A percentile compares a stretch with the other conserved stretches of the same genome.
Conservation (phyloP, 192 early-diverging fungal species). For the Coemansia sp. region DNA sequence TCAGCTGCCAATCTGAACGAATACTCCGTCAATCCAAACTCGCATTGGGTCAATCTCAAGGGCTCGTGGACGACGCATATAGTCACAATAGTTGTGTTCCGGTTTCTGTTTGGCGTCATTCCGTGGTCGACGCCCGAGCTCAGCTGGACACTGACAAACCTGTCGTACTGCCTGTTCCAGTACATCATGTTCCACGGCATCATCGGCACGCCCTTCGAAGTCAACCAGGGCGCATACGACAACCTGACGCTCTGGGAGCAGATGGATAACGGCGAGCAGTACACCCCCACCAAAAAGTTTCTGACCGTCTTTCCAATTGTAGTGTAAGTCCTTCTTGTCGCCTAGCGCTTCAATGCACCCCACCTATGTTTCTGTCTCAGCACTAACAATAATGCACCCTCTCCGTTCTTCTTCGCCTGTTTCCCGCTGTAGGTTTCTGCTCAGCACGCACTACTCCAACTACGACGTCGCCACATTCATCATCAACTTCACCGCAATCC, state of each 20-base stretch:
- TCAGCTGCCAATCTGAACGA: constrained; percentile 56
- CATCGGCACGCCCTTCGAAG: constrained; percentile 92
- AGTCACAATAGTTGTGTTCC: constrained; percentile 75
- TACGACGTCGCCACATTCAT: constrained; percentile 89
- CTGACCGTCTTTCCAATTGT: constrained; percentile 90
- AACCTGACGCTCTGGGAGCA: constrained; percentile 98
- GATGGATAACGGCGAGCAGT: constrained; percentile 96
- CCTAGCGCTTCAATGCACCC: no score
- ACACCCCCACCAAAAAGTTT: constrained; percentile 98
- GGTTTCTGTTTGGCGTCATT: constrained; percentile 77
- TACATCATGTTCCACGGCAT: constrained; percentile 99
- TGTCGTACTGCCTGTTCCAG: constrained; percentile 87
- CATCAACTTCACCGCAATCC: constrained; percentile 82
- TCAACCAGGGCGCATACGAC: constrained; percentile 91
- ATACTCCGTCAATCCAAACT: constrained; percentile 56
- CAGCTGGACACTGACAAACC: constrained; percentile 96
- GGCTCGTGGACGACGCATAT: constrained; percentile 90
- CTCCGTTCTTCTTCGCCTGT: not conserved
- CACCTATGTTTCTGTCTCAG: not conserved
- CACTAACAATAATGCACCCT: not conserved
- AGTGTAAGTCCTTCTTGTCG: constrained; percentile 71
- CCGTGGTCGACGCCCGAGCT: constrained; percentile 89
- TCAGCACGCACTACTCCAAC: constrained; percentile 95
- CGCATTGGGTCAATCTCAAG: constrained; percentile 60
- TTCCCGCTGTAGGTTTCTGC: constrained; percentile 69